Evolutionary conservation across 441 rosid species (phyloP), one percentile per base, ranked within the genome.

Genomic region (Adansonia gregorii): DNA sequence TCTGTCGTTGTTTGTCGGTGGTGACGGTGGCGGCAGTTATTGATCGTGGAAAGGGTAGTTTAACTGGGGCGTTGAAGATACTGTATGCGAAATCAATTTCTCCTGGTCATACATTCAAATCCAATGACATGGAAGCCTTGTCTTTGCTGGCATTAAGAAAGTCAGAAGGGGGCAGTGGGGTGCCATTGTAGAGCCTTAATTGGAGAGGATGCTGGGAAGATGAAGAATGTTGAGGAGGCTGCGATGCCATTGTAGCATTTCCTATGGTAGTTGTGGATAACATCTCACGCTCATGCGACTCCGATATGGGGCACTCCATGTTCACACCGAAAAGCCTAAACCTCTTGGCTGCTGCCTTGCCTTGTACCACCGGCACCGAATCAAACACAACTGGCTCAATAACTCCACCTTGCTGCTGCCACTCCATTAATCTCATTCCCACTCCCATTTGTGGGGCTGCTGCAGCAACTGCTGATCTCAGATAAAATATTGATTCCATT

Each of bases 301-400:
- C 89, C 11, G 83, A 69, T 19, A 75, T 75, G 52, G 90, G 87
- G 70, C 92, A 89, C 19, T 87, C 92, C 92, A 89, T 81, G 88
- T 89, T 91, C 66, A 91, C 95, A 17, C 95, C 95, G 45, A 91
- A 91, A 39, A 91, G 84, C 87, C 95, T 87, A 15, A 91, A 76
- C 76, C 89, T 76, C 82, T 91, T 91, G 6, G 84, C 90, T 3
- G 83, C 86, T 2, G 84, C 86, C 67, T 80, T 87, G 0, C 93
- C 88, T 4, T 86, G 90, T 66, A 86, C 93, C 73, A 88, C 85
- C 10, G 94, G 94, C 56, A 89, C 88, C 45, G 94, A 91, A 59
- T 88, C 90, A 46, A 82, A 82, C 81, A 91, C 91, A 80, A 85
- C 66, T 1, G 88, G 85, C 72, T 82, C 79, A 39, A 72, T 43